A percentile compares a stretch with the other conserved stretches of the same genome.
Conservation (phyloP, 176 grass and related monocot genomes). For the Oryza australiensis region DNA sequence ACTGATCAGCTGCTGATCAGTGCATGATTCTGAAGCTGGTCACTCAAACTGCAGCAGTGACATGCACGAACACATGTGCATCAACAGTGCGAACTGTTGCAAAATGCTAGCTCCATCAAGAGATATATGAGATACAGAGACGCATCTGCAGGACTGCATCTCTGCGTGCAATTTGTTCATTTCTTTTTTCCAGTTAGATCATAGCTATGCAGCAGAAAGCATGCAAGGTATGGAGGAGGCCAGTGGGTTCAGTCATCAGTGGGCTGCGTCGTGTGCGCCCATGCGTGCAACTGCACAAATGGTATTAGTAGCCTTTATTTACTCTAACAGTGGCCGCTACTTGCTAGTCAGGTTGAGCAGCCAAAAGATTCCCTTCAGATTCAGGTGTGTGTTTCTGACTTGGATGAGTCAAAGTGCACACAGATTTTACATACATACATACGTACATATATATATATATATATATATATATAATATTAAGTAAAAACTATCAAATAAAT, state of each 20-base stretch:
- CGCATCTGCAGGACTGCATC: not conserved
- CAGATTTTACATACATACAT: not conserved
- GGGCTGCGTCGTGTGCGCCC: conserved; percentile 2
- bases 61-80: conserved; percentile 16
- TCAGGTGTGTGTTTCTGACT: conserved; percentile 7
- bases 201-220: not conserved
- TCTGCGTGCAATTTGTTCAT: not conserved
- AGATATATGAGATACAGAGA: not conserved
- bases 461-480: too few relatives aligned
- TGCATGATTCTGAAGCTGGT: not conserved
- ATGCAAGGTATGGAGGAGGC: not conserved
- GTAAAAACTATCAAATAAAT: too few relatives aligned
- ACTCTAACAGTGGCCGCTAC: not conserved
- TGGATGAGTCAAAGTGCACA: not conserved
- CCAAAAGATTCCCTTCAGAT: conserved; percentile 43
- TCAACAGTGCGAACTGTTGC: conserved; percentile 12
- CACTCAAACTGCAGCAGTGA: not conserved
- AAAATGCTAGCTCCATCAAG: conserved; percentile 8
- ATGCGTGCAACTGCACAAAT: conserved; percentile 11
- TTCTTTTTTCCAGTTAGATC: not conserved
- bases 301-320: not conserved
- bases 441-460: not conserved
- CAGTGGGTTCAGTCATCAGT: not conserved
- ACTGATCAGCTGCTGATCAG: not conserved
- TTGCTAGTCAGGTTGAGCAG: conserved; percentile 2